These are phyloP conservation scores for Haematococcus lacustris DNA, from an alignment of 139 green algal species.

Conservation along the genomic window DNA sequence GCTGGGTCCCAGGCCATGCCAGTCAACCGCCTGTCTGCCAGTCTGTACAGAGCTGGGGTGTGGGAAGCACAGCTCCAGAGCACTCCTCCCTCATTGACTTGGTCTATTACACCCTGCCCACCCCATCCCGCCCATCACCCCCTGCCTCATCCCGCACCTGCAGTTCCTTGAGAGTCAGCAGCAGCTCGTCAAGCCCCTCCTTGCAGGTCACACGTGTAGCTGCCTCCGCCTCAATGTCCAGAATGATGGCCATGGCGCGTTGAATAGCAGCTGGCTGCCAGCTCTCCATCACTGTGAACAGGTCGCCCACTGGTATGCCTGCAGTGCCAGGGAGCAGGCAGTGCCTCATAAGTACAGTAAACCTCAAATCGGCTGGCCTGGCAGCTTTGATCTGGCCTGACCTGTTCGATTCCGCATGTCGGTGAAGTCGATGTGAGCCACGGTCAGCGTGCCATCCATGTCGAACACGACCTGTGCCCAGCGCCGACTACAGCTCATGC, in stretches of 20 bases:
- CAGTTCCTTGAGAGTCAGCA: conserved; percentile 29
- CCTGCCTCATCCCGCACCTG: conserved; percentile 19
- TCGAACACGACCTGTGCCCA: conserved; percentile 6
- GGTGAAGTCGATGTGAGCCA: conserved; percentile 59
- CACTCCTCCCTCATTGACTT: too few species aligned
- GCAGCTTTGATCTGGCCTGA: conserved; percentile 4
- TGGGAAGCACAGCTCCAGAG: too few species aligned
- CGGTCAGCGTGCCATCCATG: conserved; percentile 53
- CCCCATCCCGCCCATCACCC: conserved; percentile 1
- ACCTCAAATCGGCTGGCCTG: too few species aligned
- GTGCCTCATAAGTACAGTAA: too few species aligned
- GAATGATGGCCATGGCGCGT: conserved; percentile 30
- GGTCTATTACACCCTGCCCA: not conserved
- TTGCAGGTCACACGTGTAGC: conserved; percentile 20
- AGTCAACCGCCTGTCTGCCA: too few species aligned
- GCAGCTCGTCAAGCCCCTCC: conserved; percentile 35
- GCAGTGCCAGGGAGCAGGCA: too few species aligned
- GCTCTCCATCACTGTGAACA: conserved; percentile 69
- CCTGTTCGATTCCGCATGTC: conserved; percentile 51
- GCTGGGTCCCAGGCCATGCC: too few species aligned
- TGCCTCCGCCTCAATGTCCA: conserved; percentile 64
- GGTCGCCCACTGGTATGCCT: conserved; percentile 58
- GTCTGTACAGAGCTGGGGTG: too few species aligned
- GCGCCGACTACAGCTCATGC: not conserved
- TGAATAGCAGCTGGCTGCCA: conserved; percentile 33